These are phyloP conservation scores for Mucor irregularis DNA, from an alignment of 371 early-diverging fungal genomes.

Conservation along the genomic window DNA sequence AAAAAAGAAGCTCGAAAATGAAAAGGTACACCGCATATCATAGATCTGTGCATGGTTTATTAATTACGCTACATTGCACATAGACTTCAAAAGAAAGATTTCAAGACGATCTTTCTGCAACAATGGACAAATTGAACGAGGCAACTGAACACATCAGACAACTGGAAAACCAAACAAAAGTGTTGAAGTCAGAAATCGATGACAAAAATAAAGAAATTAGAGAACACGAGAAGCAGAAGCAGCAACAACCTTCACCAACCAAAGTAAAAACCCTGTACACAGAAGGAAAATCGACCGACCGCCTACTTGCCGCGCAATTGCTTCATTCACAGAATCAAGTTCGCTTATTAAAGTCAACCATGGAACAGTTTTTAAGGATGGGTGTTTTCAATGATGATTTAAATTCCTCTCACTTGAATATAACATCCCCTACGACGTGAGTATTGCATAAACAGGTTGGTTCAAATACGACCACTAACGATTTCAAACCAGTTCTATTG, in stretches of 20 bases:
- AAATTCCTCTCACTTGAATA: neutral
- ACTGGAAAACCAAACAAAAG: constrained; percentile 19
- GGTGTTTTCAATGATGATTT: constrained; percentile 40
- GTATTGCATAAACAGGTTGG: too few relatives aligned
- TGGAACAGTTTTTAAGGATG: constrained; percentile 48
- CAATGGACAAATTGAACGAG: constrained; percentile 22
- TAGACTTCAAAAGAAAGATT: constrained; percentile 21
- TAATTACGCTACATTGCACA: neutral
- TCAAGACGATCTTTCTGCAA: constrained; percentile 20
- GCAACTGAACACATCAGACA: constrained; percentile 26
- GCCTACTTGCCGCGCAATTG: constrained; percentile 24
- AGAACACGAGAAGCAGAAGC: constrained; percentile 11
- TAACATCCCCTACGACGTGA: constrained; percentile 20
- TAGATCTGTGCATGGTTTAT: neutral
- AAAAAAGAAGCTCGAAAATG: constrained; percentile 30
- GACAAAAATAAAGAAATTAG: constrained; percentile 20
- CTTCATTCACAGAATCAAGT: constrained; percentile 44
- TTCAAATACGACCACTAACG: too few relatives aligned
- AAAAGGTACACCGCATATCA: constrained; percentile 23
- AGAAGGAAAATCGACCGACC: constrained; percentile 7
- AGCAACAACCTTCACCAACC: neutral
- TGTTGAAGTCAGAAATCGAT: constrained; percentile 13
- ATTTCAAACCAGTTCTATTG: constrained; percentile 27
- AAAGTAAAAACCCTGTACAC: neutral
- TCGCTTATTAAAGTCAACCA: constrained; percentile 39